Base-by-base conservation (phyloP, 2,329 filamentous ascomycete genomes). In the Colletotrichum salicis region DNA sequence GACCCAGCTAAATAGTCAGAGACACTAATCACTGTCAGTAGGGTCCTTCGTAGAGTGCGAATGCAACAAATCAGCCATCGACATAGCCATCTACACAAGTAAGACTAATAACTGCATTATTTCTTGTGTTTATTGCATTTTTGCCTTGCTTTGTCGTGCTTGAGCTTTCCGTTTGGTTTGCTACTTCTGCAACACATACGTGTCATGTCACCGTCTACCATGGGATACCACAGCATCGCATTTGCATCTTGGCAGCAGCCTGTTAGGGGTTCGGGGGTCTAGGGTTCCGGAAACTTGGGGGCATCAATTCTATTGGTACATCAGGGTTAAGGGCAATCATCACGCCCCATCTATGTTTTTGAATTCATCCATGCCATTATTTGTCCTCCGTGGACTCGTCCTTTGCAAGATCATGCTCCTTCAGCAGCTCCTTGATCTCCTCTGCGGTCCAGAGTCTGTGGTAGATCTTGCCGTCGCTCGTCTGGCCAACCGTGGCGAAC, bases 361-460 rank as follows among this genome's bases (percentile, higher is more conserved):
- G 31, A 56, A 37, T 54, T 69, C 60, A 52, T 72, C 70, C 66
- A 72, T 72, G 60, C 70, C 70, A 74, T 76, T 86, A 91, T 80
- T 89, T 90, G 75, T 91, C 91, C 79, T 94, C 91, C 15, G 89
- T 82, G 75, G 90, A 90, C 80, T 96, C 93, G 76, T 91, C 90
- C 88, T 97, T 98, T 73, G 94, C 96, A 82, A 99, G 85, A 77
- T 96, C 96, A 79, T 99, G 95, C 87, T 98, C 94, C 88, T 95
- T 97, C 79, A 99, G 86, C 82, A 99, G 86, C 62, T 93, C 91
- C 81, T 94, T 96, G 79, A 99, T 99, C 87, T 98, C 96, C 76
- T 99, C 96, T 56, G 95, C 96, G 78, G 91, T 93, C 96, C 96
- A 99, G 74, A 99, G 89, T 81, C 97, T 94, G 85, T 99, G 96